Conservation (phyloP, 179 eudicot species). For the Camellia oleifera region DNA sequence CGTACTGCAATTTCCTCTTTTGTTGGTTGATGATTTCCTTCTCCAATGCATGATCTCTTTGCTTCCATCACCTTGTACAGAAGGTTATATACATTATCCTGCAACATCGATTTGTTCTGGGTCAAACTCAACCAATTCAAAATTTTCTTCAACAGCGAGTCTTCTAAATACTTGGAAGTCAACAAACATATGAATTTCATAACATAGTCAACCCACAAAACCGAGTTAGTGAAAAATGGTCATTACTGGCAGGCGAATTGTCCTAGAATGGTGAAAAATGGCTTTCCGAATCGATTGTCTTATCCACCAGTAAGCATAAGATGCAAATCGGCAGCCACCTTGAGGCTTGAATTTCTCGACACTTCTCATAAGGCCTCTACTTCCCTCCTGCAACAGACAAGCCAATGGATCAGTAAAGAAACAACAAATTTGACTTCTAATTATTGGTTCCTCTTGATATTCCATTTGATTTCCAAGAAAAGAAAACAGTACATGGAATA, state of each 20-base stretch:
- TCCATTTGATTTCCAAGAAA: constrained; percentile 5
- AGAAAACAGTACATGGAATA: background rate
- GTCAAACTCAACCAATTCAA: constrained; percentile 7
- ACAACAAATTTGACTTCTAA: background rate
- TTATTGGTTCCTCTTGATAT: background rate
- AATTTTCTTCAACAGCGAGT: background rate
- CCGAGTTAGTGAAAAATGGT: background rate
- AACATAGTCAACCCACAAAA: background rate
- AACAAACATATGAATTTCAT: constrained; percentile 7
- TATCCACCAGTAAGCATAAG: constrained; percentile 97
- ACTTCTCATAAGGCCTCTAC: constrained; percentile 87
- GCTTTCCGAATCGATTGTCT: constrained; percentile 77
- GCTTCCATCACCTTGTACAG: constrained; percentile 75
- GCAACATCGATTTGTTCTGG: constrained; percentile 19
- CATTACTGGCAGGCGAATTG: constrained; percentile 81
- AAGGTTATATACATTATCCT: constrained; percentile 79
- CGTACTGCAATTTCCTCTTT: constrained; percentile 64
- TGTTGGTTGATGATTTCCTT: constrained; percentile 61
- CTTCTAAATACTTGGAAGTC: background rate
- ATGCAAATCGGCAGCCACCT: constrained; percentile 78
- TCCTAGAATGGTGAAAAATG: constrained; percentile 74
- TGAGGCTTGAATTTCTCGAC: constrained; percentile 82
- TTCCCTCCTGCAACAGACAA: constrained; percentile 65
- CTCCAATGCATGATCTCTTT: constrained; percentile 53
- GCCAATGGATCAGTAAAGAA: constrained; percentile 12